Evolutionary conservation across 306 rosid genomes (phyloP).

Genomic region (Rubus idaeus): DNA sequence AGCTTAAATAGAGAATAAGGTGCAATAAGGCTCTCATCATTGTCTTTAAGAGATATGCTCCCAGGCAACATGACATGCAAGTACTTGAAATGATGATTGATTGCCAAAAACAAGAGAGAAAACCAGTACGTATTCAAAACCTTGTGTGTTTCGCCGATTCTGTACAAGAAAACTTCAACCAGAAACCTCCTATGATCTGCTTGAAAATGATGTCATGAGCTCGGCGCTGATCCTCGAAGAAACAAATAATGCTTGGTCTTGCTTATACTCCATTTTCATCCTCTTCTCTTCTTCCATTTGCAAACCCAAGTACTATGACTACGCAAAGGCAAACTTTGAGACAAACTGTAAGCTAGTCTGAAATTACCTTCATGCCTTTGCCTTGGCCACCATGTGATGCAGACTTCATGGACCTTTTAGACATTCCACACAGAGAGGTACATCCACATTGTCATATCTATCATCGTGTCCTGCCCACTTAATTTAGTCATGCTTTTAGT

Average conservation of each 20-base stretch:
- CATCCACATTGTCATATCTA: conserved; percentile 7
- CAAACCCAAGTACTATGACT: conserved; percentile 19
- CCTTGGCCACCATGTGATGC: conserved; percentile 12
- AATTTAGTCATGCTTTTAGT: conserved; percentile 14
- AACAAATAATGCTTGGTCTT: conserved; percentile 25
- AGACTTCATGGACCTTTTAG: conserved; percentile 27
- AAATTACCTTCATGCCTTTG: conserved; percentile 27
- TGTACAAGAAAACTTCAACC: not conserved
- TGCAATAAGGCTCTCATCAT: not conserved
- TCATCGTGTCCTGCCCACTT: conserved; percentile 28
- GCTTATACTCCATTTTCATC: conserved; percentile 29
- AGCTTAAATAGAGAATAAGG: not conserved
- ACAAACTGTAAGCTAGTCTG: conserved; percentile 22
- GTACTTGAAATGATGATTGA: not conserved
- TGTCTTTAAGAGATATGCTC: not conserved
- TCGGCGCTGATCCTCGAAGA: conserved; percentile 11
- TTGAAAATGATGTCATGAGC: not conserved
- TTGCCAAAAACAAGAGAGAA: not conserved
- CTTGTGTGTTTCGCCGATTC: not conserved
- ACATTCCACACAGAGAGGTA: not conserved
- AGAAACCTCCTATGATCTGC: not conserved
- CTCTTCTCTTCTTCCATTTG: conserved; percentile 18
- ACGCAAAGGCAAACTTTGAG: conserved; percentile 34
- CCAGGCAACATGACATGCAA: not conserved
- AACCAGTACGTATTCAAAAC: not conserved